These are phyloP conservation scores for Umbilicus rupestris DNA, from an alignment of 164 flowering plant genomes.

Conservation along the genomic window DNA sequence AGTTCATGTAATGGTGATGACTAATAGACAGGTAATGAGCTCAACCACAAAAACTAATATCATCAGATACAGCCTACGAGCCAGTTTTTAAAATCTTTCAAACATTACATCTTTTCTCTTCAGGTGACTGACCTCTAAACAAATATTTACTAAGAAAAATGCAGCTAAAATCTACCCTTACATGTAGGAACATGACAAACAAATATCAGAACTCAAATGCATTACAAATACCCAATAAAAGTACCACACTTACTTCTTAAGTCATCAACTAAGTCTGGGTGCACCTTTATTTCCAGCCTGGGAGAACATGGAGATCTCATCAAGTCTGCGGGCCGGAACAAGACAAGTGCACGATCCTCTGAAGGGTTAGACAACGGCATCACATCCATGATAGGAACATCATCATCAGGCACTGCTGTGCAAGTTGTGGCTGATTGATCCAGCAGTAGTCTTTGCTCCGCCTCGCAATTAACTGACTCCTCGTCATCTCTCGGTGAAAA, in stretches of 20 bases:
- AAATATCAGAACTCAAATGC: background rate
- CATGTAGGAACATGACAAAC: too few relatives aligned
- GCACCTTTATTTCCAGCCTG: background rate
- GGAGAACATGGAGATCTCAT: background rate
- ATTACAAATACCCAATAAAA: background rate
- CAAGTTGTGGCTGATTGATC: background rate
- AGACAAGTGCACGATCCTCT: background rate
- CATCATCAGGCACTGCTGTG: background rate
- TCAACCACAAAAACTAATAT: too few relatives aligned
- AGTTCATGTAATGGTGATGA: too few relatives aligned
- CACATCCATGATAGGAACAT: background rate
- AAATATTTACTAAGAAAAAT: too few relatives aligned
- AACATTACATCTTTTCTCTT: too few relatives aligned
- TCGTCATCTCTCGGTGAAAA: background rate
- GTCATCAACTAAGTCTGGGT: background rate
- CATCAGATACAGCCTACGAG: too few relatives aligned
- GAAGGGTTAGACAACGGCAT: background rate
- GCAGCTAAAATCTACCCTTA: too few relatives aligned
- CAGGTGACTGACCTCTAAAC: too few relatives aligned
- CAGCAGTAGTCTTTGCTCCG: background rate
- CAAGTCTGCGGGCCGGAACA: background rate
- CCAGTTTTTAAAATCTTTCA: too few relatives aligned
- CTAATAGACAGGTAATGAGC: too few relatives aligned
- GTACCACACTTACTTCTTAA: background rate
- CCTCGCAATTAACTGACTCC: too few relatives aligned